phyloP scores from a whole-genome alignment of 169 alveolate genomes.

The Plasmodium knowlesi region DNA sequence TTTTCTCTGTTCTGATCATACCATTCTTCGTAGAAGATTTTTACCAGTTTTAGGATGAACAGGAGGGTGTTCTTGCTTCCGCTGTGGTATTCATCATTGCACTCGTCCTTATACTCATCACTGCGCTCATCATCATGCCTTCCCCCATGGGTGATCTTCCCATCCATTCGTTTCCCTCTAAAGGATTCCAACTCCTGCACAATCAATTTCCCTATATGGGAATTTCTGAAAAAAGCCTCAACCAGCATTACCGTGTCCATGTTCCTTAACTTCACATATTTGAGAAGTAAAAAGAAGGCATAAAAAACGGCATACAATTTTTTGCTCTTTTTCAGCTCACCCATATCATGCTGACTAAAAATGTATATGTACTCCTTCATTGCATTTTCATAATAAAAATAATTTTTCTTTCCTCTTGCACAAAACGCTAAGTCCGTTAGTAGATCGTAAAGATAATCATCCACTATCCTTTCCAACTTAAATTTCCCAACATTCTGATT shows the following conservation, averaged over 20 bases:
- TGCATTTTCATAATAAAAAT: constrained; percentile 33
- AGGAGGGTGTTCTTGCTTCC: constrained; percentile 4
- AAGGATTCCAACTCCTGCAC: constrained; percentile 30
- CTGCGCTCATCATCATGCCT: neutral
- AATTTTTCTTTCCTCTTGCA: neutral
- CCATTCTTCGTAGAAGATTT: constrained; percentile 74
- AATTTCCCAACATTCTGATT: constrained; percentile 26
- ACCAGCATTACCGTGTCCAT: constrained; percentile 6
- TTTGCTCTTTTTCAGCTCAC: constrained; percentile 3
- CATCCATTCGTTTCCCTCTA: constrained; percentile 13
- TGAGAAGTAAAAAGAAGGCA: constrained; percentile 34
- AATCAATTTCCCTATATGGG: constrained; percentile 4
- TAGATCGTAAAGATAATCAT: neutral
- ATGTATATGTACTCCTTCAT: constrained; percentile 47
- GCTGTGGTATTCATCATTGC: neutral
- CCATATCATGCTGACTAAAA: neutral
- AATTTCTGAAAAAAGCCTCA: constrained; percentile 59
- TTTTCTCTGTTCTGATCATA: constrained; percentile 12
- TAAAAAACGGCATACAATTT: constrained; percentile 2
- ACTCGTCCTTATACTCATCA: neutral
- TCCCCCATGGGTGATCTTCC: neutral
- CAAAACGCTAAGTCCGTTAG: constrained; percentile 7
- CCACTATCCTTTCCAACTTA: constrained; percentile 22
- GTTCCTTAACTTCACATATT: constrained; percentile 60
- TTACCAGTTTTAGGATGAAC: constrained; percentile 50